Evolutionary conservation across 306 rosid species (phyloP), one percentile per base, ranked within the genome.

Genomic region (Trichosanthes cucumerina): DNA sequence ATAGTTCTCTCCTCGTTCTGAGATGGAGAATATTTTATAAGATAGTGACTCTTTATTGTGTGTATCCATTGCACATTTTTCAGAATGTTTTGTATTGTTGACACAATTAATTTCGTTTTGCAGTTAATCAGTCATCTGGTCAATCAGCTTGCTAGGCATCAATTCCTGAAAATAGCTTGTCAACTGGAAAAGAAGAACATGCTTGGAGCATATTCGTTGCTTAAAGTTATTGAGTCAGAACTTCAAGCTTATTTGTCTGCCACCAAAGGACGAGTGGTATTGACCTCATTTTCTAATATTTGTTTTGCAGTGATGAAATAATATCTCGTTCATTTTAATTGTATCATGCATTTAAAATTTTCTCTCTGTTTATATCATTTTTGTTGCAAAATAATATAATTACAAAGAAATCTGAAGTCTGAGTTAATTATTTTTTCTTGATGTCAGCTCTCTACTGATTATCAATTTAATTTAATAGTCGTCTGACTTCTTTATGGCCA

Each of bases 61-160:
- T 21, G n/a, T 13, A 28, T 28, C 41, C 41, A 15, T 72, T 47
- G 58, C 8, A 15, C 36, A 15, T 6, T 26, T 72, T 23, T 47
- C 77, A 21, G 4, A 26, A 46, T 10, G 16, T 46, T 75, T 56
- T 60, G 69, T 52, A 38, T 69, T 53, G 26, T 5, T 60, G 15
- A 74, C 59, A 52, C 12, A 11, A 33, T 62, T 84, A 75, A 76
- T 79, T 83, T 88, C 56, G 49, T 79, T 80, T 87, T 79, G 78
- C 93, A 92, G 99, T 92, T 91, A 91, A 95, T 95, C 88, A 91
- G 89, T 84, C 99, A 95, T 88, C 96, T 89, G 81, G 83, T 95
- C 83, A 92, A 90, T 88, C 97, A 92, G 80, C 99, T 95, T 76
- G 92, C 97, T 28, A 87, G 99, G 82, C 97, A 95, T 85, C 97